phyloP scores from a whole-genome alignment of 257 asterid genomes.

The Rubia yunnanensis region DNA sequence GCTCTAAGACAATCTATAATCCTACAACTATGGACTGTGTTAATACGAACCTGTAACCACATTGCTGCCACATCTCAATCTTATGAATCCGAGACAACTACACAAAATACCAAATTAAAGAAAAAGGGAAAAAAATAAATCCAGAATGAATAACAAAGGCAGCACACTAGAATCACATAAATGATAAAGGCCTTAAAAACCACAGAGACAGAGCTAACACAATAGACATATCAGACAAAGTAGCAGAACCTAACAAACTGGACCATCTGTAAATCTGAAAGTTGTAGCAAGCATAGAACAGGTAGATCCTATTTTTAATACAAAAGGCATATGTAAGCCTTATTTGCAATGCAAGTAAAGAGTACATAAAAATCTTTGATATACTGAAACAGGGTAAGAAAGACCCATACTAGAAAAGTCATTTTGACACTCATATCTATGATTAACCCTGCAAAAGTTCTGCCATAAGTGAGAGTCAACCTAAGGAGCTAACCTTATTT shows the following conservation, averaged over 20 bases:
- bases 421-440: not conserved
- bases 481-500: not conserved
- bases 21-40: conserved; percentile 4
- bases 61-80: conserved; percentile 9
- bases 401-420: not conserved
- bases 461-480: not conserved
- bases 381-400: not conserved
- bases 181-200: not conserved
- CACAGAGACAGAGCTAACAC: not conserved
- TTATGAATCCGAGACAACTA: conserved; percentile 10
- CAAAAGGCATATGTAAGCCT: not conserved
- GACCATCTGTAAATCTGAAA: not conserved
- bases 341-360: not conserved
- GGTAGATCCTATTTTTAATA: not conserved
- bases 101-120: not conserved
- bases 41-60: conserved; percentile 8
- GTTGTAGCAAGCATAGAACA: not conserved
- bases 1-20: not conserved
- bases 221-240: not conserved
- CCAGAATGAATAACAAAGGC: not conserved
- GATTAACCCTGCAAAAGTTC: not conserved
- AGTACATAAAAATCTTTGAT: not conserved
- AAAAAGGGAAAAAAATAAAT: not conserved
- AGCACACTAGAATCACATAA: not conserved
- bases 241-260: not conserved